Base-by-base conservation (phyloP, 1,139 yeast species). In the Protomyces macrosporus region DNA sequence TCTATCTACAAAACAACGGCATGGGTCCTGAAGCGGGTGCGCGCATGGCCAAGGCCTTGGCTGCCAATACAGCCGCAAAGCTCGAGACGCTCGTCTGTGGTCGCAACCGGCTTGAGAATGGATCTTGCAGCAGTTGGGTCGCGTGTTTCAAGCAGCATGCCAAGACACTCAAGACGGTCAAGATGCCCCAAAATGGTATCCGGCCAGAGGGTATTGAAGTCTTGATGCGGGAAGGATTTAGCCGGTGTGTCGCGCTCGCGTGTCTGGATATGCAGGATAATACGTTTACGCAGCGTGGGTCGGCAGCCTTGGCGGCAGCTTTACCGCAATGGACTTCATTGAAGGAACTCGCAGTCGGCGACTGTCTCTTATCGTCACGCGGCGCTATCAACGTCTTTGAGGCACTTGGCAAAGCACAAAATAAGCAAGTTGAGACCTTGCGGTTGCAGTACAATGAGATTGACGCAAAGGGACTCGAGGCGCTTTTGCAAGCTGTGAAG, bases 21-120 rank as follows among this genome's bases (percentile, higher is more conserved):
- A 86, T 93, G 84, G 98, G 98, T 32, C 98, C 98, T 37, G 88
- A 87, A 75, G 96, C 98, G 0, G 98, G 98, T 70, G 87, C 95
- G 63, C 83, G 96, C 75, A 88, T 93, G 69, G 98, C 97, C 66
- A 84, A 84, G 69, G 89, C 96, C 4, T 81, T 93, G 65, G 89
- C 80, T 76, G 81, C 82, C 71, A 81, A 91, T 70, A 84, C 95
- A n/a, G 75, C 76, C 58, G 84, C 84, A 66, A 88, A 89, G 75
- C 72, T 78, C 72, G 86, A 86, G 73, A 89, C 97, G 1, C 91
- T 93, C 70, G 82, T 93, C 70, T 93, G 98, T 78, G 98, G 98
- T 68, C 84, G 98, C 77, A 93, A 93, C 77, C 86, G 98, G 75
- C 82, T 93, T 69, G 98, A 93, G 75, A 90, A 90, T 75, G 98